Percentiles rank a stretch among this genome's conserved stretches.
phyloP scores from a whole-genome alignment of 1,284 basidiomycete genomes.

The Kalmanozyma brasiliensis region DNA sequence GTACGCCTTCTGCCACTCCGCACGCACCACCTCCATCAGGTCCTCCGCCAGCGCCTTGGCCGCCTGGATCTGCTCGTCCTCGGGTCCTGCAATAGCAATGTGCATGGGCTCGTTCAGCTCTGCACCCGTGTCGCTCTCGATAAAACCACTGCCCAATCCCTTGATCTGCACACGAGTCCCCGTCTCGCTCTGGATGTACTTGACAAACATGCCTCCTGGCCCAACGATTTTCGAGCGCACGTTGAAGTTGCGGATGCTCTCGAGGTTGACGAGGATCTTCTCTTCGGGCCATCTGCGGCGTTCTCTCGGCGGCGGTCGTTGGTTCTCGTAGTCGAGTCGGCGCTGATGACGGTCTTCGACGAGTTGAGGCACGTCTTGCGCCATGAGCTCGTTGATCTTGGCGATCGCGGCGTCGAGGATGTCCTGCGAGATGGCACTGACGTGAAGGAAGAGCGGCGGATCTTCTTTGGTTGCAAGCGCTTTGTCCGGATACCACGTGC shows the following conservation, averaged over 20 bases:
- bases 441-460: slow-evolving; percentile 87
- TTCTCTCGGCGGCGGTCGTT: slow-evolving; percentile 45
- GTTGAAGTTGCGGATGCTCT: slow-evolving; percentile 94
- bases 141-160: slow-evolving; percentile 91
- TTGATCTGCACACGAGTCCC: slow-evolving; percentile 98
- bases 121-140: slow-evolving; percentile 90
- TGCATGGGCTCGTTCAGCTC: slow-evolving; percentile 93
- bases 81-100: slow-evolving; percentile 62
- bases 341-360: slow-evolving; percentile 60
- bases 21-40: slow-evolving; percentile 60
- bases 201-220: slow-evolving; percentile 89
- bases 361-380: slow-evolving; percentile 73
- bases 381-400: slow-evolving; percentile 87
- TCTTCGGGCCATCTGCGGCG: slow-evolving; percentile 59
- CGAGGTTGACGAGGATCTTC: slow-evolving; percentile 78
- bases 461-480: slow-evolving; percentile 56
- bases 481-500: slow-evolving; percentile 80
- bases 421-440: slow-evolving; percentile 84
- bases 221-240: slow-evolving; percentile 97
- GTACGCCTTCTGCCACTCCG: slow-evolving; percentile 61
- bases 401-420: slow-evolving; percentile 80
- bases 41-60: slow-evolving; percentile 61
- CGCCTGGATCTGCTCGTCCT: slow-evolving; percentile 55
- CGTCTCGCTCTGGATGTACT: slow-evolving; percentile 97
- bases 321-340: slow-evolving; percentile 50